These are phyloP conservation scores for Amaranthus hypochondriacus DNA, from an alignment of 148 eudicot genomes.

Conservation along the genomic window DNA sequence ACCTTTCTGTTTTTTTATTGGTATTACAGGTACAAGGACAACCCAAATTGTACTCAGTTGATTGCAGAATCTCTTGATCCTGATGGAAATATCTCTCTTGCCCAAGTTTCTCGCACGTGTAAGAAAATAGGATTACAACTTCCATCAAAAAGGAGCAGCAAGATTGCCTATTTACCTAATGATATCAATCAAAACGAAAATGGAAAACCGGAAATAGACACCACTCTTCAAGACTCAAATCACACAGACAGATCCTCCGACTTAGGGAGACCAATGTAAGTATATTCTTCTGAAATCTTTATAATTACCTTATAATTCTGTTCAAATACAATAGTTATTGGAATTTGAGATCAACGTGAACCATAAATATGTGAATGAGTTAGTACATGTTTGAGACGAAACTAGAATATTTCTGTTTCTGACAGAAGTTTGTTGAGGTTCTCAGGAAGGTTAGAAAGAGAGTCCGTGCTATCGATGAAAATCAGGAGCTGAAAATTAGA, in stretches of 20 bases:
- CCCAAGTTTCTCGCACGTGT: slow-evolving; percentile 56
- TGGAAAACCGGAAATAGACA: slow-evolving; percentile 18
- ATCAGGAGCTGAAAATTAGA: slow-evolving; percentile 59
- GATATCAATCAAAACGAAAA: slow-evolving; percentile 24
- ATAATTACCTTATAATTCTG: neutral
- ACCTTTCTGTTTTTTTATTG: slow-evolving; percentile 1
- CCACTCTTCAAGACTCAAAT: slow-evolving; percentile 23
- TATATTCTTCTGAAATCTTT: neutral
- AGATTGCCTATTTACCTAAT: slow-evolving; percentile 14
- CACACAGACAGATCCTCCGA: slow-evolving; percentile 30
- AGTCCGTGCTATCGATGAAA: slow-evolving; percentile 61
- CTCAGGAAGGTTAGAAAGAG: slow-evolving; percentile 68
- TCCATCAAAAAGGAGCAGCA: slow-evolving; percentile 39
- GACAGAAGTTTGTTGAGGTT: slow-evolving; percentile 14
- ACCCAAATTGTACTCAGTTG: slow-evolving; percentile 43
- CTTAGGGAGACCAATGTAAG: slow-evolving; percentile 48
- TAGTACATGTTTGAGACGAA: neutral
- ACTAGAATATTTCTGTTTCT: slow-evolving; percentile 1
- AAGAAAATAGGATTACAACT: slow-evolving; percentile 56
- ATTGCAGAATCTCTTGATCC: slow-evolving; percentile 61
- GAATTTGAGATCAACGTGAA: neutral
- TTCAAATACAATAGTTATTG: neutral
- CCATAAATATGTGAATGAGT: neutral
- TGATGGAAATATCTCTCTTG: slow-evolving; percentile 48
- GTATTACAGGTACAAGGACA: slow-evolving; percentile 53